phyloP scores from a whole-genome alignment of 2,329 filamentous ascomycete genomes.

The Colletotrichum musicola region DNA sequence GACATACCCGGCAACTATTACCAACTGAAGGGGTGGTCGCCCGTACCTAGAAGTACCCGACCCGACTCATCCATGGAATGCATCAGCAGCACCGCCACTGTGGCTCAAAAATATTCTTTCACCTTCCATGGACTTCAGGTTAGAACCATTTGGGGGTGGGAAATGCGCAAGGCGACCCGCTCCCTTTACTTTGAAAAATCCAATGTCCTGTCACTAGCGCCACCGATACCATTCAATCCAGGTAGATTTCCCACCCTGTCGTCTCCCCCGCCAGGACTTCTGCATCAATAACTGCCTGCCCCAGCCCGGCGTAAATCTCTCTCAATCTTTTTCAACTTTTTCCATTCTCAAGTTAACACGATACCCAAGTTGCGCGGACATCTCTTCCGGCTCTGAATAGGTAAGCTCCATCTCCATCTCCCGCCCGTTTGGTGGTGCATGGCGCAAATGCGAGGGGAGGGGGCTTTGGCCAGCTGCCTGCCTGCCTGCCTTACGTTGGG shows the following conservation, averaged over 20 bases:
- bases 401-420: conserved; percentile 11
- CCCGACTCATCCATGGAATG: conserved; percentile 19
- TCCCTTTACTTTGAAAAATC: conserved; percentile 42
- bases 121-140: conserved; percentile 40
- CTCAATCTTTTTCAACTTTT: conserved; percentile 19
- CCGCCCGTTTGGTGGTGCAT: neutral
- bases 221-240: conserved; percentile 28
- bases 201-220: conserved; percentile 36
- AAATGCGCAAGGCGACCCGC: conserved; percentile 39
- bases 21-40: too few species aligned
- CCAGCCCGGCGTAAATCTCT: conserved; percentile 20
- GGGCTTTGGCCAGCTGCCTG: neutral
- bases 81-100: conserved; percentile 41
- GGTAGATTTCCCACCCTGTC: conserved; percentile 36
- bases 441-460: conserved; percentile 3
- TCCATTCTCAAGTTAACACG: conserved; percentile 28
- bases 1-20: too few species aligned
- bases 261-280: conserved; percentile 35
- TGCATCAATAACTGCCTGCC: conserved; percentile 37
- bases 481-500: neutral
- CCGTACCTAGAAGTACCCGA: too few species aligned
- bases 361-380: conserved; percentile 35
- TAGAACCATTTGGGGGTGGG: conserved; percentile 32
- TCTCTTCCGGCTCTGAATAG: conserved; percentile 9
- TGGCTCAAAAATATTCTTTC: conserved; percentile 41